A percentile compares a stretch with the other conserved stretches of the same genome.
These are phyloP conservation scores for Takashimella koratensis DNA, from an alignment of 1,284 basidiomycete species.

Conservation along the genomic window DNA sequence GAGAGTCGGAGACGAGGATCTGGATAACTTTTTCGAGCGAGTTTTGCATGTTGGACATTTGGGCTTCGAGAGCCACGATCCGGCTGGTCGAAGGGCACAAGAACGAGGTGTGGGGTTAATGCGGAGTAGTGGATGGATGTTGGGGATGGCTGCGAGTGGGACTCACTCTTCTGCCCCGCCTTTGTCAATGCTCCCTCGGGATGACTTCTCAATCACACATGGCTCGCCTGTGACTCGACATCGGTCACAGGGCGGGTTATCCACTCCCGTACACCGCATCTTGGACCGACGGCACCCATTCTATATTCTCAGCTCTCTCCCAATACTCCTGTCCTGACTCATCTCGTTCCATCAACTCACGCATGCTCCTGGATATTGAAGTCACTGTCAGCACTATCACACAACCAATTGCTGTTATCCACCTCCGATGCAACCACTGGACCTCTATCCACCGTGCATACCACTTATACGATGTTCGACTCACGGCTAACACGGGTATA, in stretches of 20 bases:
- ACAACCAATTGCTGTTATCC: too few relatives aligned
- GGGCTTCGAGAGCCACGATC: constrained; percentile 71
- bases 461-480: too few relatives aligned
- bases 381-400: too few relatives aligned
- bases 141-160: background rate
- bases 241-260: constrained; percentile 79
- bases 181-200: constrained; percentile 58
- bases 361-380: too few relatives aligned
- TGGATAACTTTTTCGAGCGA: constrained; percentile 69
- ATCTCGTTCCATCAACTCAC: too few relatives aligned
- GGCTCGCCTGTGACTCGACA: constrained; percentile 74
- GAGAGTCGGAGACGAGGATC: constrained; percentile 7
- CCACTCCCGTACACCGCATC: constrained; percentile 62
- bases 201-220: constrained; percentile 82
- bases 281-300: constrained; percentile 26
- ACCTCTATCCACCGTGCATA: too few relatives aligned
- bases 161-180: constrained; percentile 69
- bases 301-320: constrained; percentile 5
- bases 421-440: too few relatives aligned
- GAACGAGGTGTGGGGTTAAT: too few relatives aligned
- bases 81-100: too few relatives aligned
- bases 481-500: background rate
- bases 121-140: too few relatives aligned
- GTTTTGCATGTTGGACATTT: constrained; percentile 69
- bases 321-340: too few relatives aligned